Evolutionary conservation across 2,329 filamentous ascomycete species (phyloP), one percentile per base, ranked within the genome.

Genomic region (Epichloe elymi): DNA sequence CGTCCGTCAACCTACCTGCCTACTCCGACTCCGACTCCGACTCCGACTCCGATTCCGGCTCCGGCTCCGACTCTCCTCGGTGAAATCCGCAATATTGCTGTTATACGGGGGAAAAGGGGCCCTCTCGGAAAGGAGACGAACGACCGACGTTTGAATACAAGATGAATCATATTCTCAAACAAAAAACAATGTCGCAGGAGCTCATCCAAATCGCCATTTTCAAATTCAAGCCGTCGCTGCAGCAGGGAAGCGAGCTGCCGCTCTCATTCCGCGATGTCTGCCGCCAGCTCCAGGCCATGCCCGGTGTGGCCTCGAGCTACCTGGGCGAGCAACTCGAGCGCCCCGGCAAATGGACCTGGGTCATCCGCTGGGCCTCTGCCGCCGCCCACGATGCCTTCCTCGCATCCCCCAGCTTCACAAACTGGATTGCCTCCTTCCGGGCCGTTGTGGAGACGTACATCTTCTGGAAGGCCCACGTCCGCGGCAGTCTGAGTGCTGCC

Each of bases 351-450:
- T 67, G 63, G 60, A 57, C 63, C 45, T 59, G 65, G 50, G 57
- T 65, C 47, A 58, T 67, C 30, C 60, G 61, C 50, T 70, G 68
- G 68, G 53, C 57, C 42, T 66, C 65, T 8, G 50, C 55, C 7
- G 58, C 58, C 37, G 63, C 64, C 45, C 61, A 67, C 56, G 57
- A 63, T 52, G 65, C 65, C 54, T 75, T 73, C 54, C 64, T 68
- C 54, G 64, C 65, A 52, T 70, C 68, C 6, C 65, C 67, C 26
- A 65, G 61, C 54, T 69, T 67, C 50, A 65, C 67, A 46, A 68
- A 65, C 55, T 71, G 69, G 59, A 63, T 70, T 17, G 65, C 65
- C 39, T 65, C 66, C 8, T 58, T 69, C 40, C 60, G 59, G 48
- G 62, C 65, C 53, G 49, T 66, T n/a, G 53, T 65, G 50, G 57